Conservation (phyloP, 441 rosid species). For the Erodium trifolium region DNA sequence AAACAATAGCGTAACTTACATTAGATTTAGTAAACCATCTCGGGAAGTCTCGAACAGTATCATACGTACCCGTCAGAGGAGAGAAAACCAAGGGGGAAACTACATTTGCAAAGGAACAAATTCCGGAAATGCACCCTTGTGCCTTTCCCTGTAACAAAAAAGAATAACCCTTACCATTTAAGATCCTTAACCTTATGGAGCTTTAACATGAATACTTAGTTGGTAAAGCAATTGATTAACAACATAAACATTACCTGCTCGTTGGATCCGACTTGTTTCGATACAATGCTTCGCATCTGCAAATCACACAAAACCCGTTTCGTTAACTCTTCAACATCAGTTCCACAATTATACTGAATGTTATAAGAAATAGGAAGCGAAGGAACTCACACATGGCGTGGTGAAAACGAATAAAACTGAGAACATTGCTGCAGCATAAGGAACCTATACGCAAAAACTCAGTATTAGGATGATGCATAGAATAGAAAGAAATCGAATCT, state of each 20-base stretch:
- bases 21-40: too few relatives aligned
- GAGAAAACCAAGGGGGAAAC: constrained; percentile 67
- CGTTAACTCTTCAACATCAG: not conserved
- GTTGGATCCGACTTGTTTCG: constrained; percentile 67
- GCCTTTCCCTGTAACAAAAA: constrained; percentile 62
- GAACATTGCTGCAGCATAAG: constrained; percentile 64
- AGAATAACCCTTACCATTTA: not conserved
- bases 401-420: constrained; percentile 51
- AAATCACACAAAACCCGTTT: constrained; percentile 4
- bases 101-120: constrained; percentile 61
- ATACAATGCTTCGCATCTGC: constrained; percentile 80
- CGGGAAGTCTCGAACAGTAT: not conserved
- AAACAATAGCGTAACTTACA: constrained; percentile 10
- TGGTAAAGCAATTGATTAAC: not conserved
- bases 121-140: constrained; percentile 81
- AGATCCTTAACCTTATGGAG: too few relatives aligned
- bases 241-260: constrained; percentile 50
- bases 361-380: constrained; percentile 5
- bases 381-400: constrained; percentile 66
- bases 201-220: too few relatives aligned
- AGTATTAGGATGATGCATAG: not conserved
- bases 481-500: too few relatives aligned
- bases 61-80: constrained; percentile 60
- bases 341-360: not conserved
- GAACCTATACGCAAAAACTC: constrained; percentile 40